Evolutionary conservation across 108 stramenopile genomes (phyloP).

Genomic region (Hondaea fermentalgiana): DNA sequence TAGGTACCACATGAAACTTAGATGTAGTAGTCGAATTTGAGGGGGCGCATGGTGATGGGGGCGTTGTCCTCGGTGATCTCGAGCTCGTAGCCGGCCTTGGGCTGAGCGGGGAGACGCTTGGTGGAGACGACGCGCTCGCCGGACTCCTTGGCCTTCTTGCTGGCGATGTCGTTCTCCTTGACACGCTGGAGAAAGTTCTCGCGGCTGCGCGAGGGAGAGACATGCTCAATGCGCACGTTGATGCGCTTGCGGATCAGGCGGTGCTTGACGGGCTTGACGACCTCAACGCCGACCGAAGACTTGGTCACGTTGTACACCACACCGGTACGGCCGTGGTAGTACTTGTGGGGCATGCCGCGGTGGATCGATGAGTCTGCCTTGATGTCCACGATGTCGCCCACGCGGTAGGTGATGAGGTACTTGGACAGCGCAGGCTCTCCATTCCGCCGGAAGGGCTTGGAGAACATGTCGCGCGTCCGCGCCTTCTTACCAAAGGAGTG

Average conservation of each 20-base stretch:
- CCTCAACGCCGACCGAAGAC: slow-evolving; percentile 85
- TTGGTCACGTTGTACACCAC: slow-evolving; percentile 98
- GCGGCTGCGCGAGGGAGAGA: slow-evolving; percentile 85
- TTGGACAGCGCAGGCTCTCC: slow-evolving; percentile 75
- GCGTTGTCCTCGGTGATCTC: slow-evolving; percentile 28
- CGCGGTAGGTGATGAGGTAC: slow-evolving; percentile 77
- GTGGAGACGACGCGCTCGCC: slow-evolving; percentile 34
- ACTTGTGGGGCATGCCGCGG: slow-evolving; percentile 99
- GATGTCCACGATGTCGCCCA: slow-evolving; percentile 98
- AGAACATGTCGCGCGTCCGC: slow-evolving; percentile 99
- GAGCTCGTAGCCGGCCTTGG: slow-evolving; percentile 85
- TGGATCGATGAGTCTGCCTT: slow-evolving; percentile 91
- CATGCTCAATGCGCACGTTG: slow-evolving; percentile 97
- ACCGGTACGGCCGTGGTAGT: slow-evolving; percentile 98
- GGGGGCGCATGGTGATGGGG: slow-evolving; percentile 39
- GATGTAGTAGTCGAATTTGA: slow-evolving; percentile 50
- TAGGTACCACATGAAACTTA: slow-evolving; percentile 14
- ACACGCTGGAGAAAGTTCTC: slow-evolving; percentile 70
- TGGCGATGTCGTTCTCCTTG: slow-evolving; percentile 43
- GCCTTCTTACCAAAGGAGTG: slow-evolving; percentile 92
- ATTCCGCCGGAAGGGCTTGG: slow-evolving; percentile 86
- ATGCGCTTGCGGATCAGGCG: slow-evolving; percentile 96
- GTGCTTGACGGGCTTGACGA: slow-evolving; percentile 95
- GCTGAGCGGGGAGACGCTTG: slow-evolving; percentile 85
- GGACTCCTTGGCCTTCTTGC: slow-evolving; percentile 37